phyloP scores from a whole-genome alignment of 257 asterid genomes.

The Linderniella brevidens region DNA sequence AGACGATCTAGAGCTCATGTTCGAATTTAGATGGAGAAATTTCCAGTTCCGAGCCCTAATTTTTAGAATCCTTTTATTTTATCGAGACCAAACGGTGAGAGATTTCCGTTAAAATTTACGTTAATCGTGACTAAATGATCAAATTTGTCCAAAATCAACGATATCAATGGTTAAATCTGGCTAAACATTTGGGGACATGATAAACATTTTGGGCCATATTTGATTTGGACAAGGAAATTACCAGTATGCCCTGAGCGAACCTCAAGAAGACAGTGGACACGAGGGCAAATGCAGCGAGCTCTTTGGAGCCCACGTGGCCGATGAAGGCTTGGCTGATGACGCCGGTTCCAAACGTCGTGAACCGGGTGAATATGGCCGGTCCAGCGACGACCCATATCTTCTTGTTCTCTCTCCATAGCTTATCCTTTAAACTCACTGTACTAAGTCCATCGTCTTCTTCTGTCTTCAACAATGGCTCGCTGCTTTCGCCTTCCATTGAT shows the following conservation, averaged over 20 bases:
- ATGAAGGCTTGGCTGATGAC: slow-evolving; percentile 57
- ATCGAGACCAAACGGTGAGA: too few species aligned
- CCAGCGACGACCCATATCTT: slow-evolving; percentile 58
- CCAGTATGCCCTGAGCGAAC: slow-evolving; percentile 41
- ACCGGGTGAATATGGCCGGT: slow-evolving; percentile 44
- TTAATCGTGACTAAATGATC: too few species aligned
- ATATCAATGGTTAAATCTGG: too few species aligned
- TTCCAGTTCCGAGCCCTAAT: too few species aligned
- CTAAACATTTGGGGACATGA: too few species aligned
- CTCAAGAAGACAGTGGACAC: slow-evolving; percentile 33
- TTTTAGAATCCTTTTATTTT: too few species aligned
- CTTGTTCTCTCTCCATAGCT: slow-evolving; percentile 33
- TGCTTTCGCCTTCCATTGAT: slow-evolving; percentile 17
- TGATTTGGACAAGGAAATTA: slow-evolving; percentile 9
- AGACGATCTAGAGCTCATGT: too few species aligned
- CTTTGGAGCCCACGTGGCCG: slow-evolving; percentile 47
- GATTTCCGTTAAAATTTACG: too few species aligned
- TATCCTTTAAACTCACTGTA: slow-evolving; percentile 1
- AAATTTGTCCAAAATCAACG: too few species aligned
- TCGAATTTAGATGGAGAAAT: too few species aligned
- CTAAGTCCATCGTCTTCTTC: slow-evolving; percentile 4
- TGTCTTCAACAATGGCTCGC: slow-evolving; percentile 10
- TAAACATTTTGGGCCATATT: too few species aligned
- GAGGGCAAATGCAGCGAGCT: slow-evolving; percentile 56
- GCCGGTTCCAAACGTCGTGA: slow-evolving; percentile 26